Base-by-base conservation (phyloP, 1,284 basidiomycete species). In the Irpex sp. region DNA sequence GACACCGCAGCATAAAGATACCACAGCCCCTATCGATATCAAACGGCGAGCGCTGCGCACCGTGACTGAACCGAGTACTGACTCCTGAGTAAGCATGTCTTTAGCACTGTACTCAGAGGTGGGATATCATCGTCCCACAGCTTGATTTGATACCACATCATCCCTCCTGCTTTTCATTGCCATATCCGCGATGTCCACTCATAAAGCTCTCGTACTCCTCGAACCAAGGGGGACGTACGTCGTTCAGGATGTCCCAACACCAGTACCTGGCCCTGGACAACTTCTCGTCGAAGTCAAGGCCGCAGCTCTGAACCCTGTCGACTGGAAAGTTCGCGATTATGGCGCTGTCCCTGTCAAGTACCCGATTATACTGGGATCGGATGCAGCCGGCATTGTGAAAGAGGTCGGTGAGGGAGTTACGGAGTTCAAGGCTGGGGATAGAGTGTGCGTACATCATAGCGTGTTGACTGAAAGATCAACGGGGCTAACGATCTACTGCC, bases 301-400 rank as follows among this genome's bases (percentile, higher is more conserved):
- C 0, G 67, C 72, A 1, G 76, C 72, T 0, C 67, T 83, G 17
- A 83, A 47, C 67, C 79, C 80, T 1, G 67, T 78, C 5, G 80
- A 83, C 64, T 78, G 75, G 72, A 76, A 75, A 63, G 74, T 78
- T 6, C 79, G 75, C 11, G 74, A 72, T 38, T 63, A 67, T n/a
- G 77, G 21, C 7, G 36, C 36, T 34, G 66, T 67, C 59, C 57
- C 74, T 4, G 52, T 71, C 0, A 62, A 71, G 4, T 82, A 75
- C 63, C 81, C 82, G 0, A 72, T 75, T 1, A 72, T 82, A 9
- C 65, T 84, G 3, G 87, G 86, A 11, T 71, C 69, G 17, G 83
- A 85, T 67, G 78, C 75, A 21, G 73, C 75, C 7, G 83, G 82
- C 5, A 67, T 73, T 0, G 76, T 84, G 37, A 76, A 77, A 17